These are phyloP conservation scores for Mortierella antarctica DNA, from an alignment of 192 early-diverging fungal species.

Conservation along the genomic window DNA sequence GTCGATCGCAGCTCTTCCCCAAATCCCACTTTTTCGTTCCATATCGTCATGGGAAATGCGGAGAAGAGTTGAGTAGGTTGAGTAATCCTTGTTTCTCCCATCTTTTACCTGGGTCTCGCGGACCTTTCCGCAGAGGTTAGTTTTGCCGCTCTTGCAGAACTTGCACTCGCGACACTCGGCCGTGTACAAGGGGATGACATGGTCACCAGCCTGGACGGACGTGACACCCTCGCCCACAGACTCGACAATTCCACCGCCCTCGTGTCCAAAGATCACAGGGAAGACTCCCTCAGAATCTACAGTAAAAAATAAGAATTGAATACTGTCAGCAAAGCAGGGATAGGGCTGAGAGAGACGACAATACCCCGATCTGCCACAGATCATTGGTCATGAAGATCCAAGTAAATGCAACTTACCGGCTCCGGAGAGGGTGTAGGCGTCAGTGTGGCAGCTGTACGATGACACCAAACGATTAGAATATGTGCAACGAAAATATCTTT, in stretches of 20 bases:
- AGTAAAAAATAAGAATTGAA: not conserved
- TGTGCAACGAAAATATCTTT: too few species aligned
- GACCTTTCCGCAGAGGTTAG: slow-evolving; percentile 93
- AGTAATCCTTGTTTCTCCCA: not conserved
- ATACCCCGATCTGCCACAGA: not conserved
- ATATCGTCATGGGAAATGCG: not conserved
- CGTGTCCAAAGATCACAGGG: slow-evolving; percentile 95
- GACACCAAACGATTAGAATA: not conserved
- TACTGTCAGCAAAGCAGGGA: not conserved
- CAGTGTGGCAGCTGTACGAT: slow-evolving; percentile 84
- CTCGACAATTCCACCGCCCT: slow-evolving; percentile 95
- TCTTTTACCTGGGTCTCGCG: slow-evolving; percentile 84
- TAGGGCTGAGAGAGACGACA: not conserved
- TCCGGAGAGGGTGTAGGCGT: slow-evolving; percentile 95
- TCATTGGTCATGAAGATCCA: not conserved
- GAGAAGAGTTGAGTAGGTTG: not conserved
- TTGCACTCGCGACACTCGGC: slow-evolving; percentile 95
- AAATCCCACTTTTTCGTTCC: not conserved
- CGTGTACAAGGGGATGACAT: slow-evolving; percentile 94
- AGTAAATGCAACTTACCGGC: slow-evolving; percentile 55
- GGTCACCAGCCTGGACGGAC: slow-evolving; percentile 89
- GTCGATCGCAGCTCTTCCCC: not conserved
- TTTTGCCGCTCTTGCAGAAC: slow-evolving; percentile 97
- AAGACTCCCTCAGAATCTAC: slow-evolving; percentile 80
- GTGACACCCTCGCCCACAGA: slow-evolving; percentile 97